Base-by-base conservation (phyloP, 768 basidiomycete genomes). In the Tephrocybe sp. region DNA sequence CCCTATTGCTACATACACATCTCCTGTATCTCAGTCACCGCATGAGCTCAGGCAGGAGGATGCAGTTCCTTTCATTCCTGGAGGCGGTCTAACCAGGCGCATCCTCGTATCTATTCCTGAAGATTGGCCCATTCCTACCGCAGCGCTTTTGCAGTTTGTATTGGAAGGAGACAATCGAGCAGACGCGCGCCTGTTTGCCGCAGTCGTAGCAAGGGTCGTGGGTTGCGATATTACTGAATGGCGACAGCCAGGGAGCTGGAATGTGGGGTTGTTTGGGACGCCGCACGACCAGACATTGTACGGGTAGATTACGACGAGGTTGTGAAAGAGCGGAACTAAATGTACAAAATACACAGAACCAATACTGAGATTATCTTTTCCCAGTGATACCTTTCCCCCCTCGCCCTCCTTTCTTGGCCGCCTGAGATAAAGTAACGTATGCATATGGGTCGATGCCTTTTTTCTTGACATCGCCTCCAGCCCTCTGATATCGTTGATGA, bases 381-480 rank as follows among this genome's bases (percentile, higher is more conserved):
- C n/a, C n/a, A n/a, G n/a, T n/a, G n/a, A n/a, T n/a, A n/a, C n/a
- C n/a, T n/a, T n/a, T n/a, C n/a, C 71, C 60, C 45, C 67, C 62
- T 32, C 69, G 64, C 8, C 70, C 68, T 15, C 77, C 79, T 53
- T 78, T 80, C 70, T 89, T 92, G 31, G 88, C 83, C 40, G 91
- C 90, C 64, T 94, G 87, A 18, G 84, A 80, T 45, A 99, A 72
- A 6, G 92, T 74, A 27, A 99, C 65, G 66, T 98, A 99, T 15
- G 92, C 92, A 64, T 92, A 98, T 4, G 97, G 97, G 64, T 97
- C 94, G 45, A 92, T 67, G 13, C 87, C 87, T 34, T 82, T 80
- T 64, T 83, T 89, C 69, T 92, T 95, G 65, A 97, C 75, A 64
- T 98, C 97, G 7, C 97, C 97, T 26, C 90, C 91, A 19, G 95